Base-by-base conservation (phyloP, 2,329 filamentous ascomycete genomes). In the Pseudogymnoascus sp. region DNA sequence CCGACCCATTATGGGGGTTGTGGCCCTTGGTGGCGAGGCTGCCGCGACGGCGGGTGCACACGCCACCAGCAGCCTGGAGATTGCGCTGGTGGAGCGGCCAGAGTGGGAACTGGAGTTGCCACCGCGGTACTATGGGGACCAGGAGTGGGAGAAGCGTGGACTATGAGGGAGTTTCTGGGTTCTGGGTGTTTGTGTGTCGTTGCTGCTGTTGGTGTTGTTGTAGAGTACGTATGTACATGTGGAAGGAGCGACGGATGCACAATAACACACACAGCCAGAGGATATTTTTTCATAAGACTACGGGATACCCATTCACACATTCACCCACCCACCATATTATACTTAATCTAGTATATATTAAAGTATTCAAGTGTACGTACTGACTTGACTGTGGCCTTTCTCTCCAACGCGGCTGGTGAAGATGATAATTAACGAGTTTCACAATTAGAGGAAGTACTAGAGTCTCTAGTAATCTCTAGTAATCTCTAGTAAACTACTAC, bases 21-120 rank as follows among this genome's bases (percentile, higher is more conserved):
- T 83, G 34, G 76, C 77, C 41, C 72, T 80, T 59, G 68, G 67
- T 59, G 66, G 65, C 18, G 71, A 74, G 23, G 70, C 71, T 12
- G 8, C 41, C 13, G 41, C 23, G 23, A 21, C 38, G 38, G 15
- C 19, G 18, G 38, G 38, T 41, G 38, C 7, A 41, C 38, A 41
- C 38, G 26, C 23, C 39, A 45, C 13, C 39, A 19, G 28, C 18
- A 21, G 65, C 62, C 74, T 88, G 3, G 94, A 99, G 74, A 88
- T 96, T 52, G 92, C 90, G 2, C 77, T 97, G 58, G 84, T 97
- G 12, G 92, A 97, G 77, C 79, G 92, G 68, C 92, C 92, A 18
- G 79, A 85, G 66, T 94, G 88, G 84, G 89, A 95, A 72, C 78
- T 91, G 62, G 86, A 92, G 65, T 76, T 92, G 71, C 85, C 88